Evolutionary conservation across 2,329 filamentous ascomycete species (phyloP).

Genomic region (Nemania bipapillata): DNA sequence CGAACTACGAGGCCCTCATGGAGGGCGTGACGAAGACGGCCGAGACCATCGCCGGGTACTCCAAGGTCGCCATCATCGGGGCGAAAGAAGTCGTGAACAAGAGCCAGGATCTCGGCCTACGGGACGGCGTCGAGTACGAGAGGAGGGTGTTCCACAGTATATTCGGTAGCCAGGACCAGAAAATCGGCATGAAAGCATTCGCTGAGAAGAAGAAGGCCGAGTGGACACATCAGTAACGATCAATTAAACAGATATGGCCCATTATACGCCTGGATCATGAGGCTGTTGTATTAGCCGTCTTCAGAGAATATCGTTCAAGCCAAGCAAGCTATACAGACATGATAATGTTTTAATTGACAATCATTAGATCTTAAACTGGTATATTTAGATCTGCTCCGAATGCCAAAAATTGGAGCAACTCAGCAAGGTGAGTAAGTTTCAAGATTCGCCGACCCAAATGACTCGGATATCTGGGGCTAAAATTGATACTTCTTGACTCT

Average conservation of each 20-base stretch:
- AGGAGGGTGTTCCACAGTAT: slow-evolving; percentile 89
- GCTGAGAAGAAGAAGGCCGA: slow-evolving; percentile 92
- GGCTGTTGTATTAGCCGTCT: neutral
- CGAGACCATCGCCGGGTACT: slow-evolving; percentile 87
- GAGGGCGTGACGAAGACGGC: slow-evolving; percentile 84
- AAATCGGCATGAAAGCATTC: slow-evolving; percentile 96
- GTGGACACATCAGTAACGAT: slow-evolving; percentile 79
- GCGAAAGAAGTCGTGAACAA: slow-evolving; percentile 99
- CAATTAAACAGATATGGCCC: neutral
- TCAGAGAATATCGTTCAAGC: neutral
- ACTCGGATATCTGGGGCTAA: neutral
- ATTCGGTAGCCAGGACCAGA: slow-evolving; percentile 96
- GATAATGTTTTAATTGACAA: neutral
- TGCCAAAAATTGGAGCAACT: too few relatives aligned
- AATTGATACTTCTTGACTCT: neutral
- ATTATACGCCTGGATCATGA: neutral
- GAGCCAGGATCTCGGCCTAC: slow-evolving; percentile 88
- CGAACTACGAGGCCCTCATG: slow-evolving; percentile 82
- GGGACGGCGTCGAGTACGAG: slow-evolving; percentile 95
- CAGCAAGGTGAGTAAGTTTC: too few relatives aligned
- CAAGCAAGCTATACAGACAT: neutral
- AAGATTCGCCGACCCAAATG: too few relatives aligned
- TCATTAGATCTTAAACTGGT: neutral
- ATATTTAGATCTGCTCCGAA: too few relatives aligned
- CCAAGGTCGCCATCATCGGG: slow-evolving; percentile 85